phyloP scores from a whole-genome alignment of 75 land plant genomes.

The Azolla pinnata region DNA sequence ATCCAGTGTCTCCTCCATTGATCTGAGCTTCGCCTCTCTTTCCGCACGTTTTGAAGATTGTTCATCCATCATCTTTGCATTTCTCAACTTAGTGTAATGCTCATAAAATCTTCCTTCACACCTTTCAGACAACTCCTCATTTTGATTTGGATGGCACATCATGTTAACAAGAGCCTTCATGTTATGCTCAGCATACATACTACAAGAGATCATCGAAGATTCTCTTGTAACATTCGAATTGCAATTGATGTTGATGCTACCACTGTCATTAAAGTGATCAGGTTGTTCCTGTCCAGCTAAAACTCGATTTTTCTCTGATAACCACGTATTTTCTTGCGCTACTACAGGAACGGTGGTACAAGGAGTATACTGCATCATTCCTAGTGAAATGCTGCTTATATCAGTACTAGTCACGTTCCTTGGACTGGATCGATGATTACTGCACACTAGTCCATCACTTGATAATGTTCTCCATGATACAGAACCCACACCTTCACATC shows the following conservation, averaged over 20 bases:
- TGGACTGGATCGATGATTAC: no score
- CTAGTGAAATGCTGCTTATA: no score
- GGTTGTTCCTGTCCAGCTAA: neutral
- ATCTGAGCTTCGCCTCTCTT: slow-evolving; percentile 77
- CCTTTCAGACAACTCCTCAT: slow-evolving; percentile 11
- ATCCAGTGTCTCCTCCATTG: slow-evolving; percentile 78
- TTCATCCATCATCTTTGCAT: slow-evolving; percentile 80
- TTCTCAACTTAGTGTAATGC: slow-evolving; percentile 66
- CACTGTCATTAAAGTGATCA: neutral
- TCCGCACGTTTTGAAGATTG: slow-evolving; percentile 54
- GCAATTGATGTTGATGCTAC: neutral
- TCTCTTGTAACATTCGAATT: slow-evolving; percentile 9
- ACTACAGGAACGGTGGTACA: no score
- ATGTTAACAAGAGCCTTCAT: slow-evolving; percentile 18
- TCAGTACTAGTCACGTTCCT: no score
- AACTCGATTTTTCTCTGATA: no score
- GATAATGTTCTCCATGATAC: no score
- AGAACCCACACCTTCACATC: no score
- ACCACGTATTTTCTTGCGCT: no score
- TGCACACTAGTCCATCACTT: no score
- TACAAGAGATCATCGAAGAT: slow-evolving; percentile 13
- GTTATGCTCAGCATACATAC: slow-evolving; percentile 9
- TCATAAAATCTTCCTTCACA: slow-evolving; percentile 58
- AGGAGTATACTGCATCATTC: no score
- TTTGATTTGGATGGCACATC: slow-evolving; percentile 5